These are phyloP conservation scores for Rhizopogon vinicolor DNA, from an alignment of 768 basidiomycete species.

Conservation along the genomic window DNA sequence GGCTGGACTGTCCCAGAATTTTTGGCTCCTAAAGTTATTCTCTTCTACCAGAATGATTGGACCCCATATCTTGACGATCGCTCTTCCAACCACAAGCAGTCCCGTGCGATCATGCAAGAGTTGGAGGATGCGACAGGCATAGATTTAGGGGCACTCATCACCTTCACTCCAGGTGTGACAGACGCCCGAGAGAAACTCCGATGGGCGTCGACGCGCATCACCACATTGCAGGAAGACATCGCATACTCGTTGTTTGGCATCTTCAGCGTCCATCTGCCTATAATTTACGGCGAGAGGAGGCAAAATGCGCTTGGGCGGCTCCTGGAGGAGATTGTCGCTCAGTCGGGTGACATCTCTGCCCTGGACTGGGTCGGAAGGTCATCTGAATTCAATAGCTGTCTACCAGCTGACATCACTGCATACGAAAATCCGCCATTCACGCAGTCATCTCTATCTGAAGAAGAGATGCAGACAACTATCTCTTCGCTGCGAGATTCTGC, in stretches of 20 bases:
- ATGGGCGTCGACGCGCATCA: not conserved
- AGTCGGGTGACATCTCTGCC: constrained; percentile 4
- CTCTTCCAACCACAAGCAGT: not conserved
- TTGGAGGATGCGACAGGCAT: not conserved
- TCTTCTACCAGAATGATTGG: not conserved
- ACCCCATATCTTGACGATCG: not conserved
- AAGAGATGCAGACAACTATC: too few species aligned
- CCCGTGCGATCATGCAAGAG: not conserved
- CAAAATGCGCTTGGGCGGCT: not conserved
- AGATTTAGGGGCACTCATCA: not conserved
- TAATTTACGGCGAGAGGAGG: too few species aligned
- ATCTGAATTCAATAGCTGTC: constrained; percentile 11
- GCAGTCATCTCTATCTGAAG: too few species aligned
- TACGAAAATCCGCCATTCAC: not conserved
- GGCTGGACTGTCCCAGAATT: not conserved
- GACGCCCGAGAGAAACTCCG: not conserved
- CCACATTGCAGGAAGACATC: not conserved
- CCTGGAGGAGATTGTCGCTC: constrained; percentile 6
- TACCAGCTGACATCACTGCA: constrained; percentile 12
- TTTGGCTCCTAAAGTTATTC: not conserved
- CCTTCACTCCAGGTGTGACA: not conserved
- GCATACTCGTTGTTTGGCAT: not conserved
- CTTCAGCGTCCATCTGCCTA: not conserved
- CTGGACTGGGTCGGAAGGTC: constrained; percentile 14
- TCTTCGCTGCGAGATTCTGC: too few species aligned